Percentiles rank a stretch among this genome's conserved stretches.
Conservation (phyloP, 495 filamentous ascomycete species). For the Annulohypoxylon stygium region DNA sequence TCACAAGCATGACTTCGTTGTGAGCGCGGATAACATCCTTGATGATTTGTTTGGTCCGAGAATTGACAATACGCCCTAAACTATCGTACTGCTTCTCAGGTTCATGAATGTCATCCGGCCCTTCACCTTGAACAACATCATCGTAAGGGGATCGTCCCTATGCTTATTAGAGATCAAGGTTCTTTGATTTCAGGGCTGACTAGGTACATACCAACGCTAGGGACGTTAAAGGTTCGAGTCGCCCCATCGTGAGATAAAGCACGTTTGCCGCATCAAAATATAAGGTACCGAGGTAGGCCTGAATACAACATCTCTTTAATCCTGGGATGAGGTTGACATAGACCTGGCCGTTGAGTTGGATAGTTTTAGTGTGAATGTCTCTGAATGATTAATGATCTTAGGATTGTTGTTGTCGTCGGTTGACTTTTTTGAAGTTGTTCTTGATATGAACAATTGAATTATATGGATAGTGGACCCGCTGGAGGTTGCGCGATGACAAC, state of each 20-base stretch:
- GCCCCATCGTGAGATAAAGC: slow-evolving; percentile 55
- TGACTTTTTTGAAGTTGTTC: neutral
- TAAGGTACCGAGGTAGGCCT: neutral
- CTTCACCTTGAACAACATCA: slow-evolving; percentile 64
- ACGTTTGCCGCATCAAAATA: slow-evolving; percentile 7
- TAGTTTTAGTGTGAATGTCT: too few species aligned
- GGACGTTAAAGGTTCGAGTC: slow-evolving; percentile 64
- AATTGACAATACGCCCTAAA: slow-evolving; percentile 76
- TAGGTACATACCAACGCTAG: slow-evolving; percentile 60
- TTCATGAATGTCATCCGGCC: slow-evolving; percentile 61
- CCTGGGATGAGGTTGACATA: neutral
- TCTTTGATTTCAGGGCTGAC: neutral
- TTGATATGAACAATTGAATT: neutral
- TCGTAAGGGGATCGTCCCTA: slow-evolving; percentile 82
- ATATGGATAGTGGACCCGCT: neutral
- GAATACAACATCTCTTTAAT: neutral
- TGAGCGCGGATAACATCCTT: slow-evolving; percentile 65
- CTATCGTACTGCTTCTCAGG: slow-evolving; percentile 74
- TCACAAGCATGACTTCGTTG: slow-evolving; percentile 70
- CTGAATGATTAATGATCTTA: too few species aligned
- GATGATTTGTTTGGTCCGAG: slow-evolving; percentile 64
- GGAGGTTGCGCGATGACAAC: neutral
- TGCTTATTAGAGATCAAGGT: slow-evolving; percentile 18
- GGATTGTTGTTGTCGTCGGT: neutral
- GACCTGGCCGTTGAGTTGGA: too few species aligned